Evolutionary conservation across 805 yeast genomes (phyloP).

Genomic region (Sungouiella blattae): DNA sequence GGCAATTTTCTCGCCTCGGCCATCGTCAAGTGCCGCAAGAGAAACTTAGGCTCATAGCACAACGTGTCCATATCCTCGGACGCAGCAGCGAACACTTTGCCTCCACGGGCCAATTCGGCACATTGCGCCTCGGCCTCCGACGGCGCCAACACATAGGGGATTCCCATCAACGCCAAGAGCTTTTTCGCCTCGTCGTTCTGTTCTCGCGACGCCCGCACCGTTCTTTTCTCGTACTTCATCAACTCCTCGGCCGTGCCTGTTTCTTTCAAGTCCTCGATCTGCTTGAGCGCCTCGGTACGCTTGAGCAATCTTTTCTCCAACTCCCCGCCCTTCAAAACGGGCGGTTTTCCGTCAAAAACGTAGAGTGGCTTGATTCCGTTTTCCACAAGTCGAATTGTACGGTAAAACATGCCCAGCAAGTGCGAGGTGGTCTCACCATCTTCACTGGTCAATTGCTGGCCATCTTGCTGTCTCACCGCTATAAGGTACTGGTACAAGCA

Average conservation of each 20-base stretch:
- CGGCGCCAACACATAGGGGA: conserved; percentile 91
- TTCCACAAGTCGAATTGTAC: conserved; percentile 86
- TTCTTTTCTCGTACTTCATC: conserved; percentile 74
- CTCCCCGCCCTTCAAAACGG: conserved; percentile 89
- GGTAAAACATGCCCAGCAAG: conserved; percentile 91
- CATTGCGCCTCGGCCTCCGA: conserved; percentile 99
- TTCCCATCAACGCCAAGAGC: conserved; percentile 84
- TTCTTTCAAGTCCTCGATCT: conserved; percentile 71
- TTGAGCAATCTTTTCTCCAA: conserved; percentile 77
- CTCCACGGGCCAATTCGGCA: conserved; percentile 84
- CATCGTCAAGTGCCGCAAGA: conserved; percentile 87
- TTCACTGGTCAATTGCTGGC: conserved; percentile 85
- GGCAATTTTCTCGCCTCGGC: conserved; percentile 93
- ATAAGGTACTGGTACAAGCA: conserved; percentile 91
- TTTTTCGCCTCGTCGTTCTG: conserved; percentile 93
- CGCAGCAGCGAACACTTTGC: conserved; percentile 95
- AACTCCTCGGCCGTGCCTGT: conserved; percentile 77
- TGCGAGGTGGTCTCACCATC: conserved; percentile 91
- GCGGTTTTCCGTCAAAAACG: conserved; percentile 98
- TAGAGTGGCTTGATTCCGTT: conserved; percentile 95
- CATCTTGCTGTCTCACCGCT: conserved; percentile 96
- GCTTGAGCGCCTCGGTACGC: conserved; percentile 78
- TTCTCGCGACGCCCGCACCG: conserved; percentile 82
- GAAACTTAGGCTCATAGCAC: conserved; percentile 81
- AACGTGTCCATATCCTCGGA: conserved; percentile 98